Percentiles rank a stretch among this genome's conserved stretches.
These are phyloP conservation scores for Pyropia yezoensis DNA, from an alignment of 23 red algal genomes.

Conservation along the genomic window DNA sequence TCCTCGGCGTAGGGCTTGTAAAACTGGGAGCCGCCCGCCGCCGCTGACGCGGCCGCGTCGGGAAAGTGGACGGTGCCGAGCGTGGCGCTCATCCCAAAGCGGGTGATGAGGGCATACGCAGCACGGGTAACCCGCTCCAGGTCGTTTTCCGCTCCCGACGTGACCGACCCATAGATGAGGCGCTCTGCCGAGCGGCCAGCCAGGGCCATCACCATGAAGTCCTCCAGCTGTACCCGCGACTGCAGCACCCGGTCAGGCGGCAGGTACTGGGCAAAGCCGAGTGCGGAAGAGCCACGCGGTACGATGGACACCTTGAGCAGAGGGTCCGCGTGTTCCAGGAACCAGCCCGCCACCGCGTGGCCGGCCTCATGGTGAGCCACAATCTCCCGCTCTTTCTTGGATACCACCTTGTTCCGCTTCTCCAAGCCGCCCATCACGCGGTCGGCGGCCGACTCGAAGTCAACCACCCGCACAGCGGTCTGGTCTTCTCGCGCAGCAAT, in stretches of 20 bases:
- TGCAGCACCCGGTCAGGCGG: slow-evolving; percentile 81
- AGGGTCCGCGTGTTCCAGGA: slow-evolving; percentile 87
- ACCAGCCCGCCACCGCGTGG: slow-evolving; percentile 96
- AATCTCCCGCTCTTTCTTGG: slow-evolving; percentile 80
- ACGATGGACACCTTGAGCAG: slow-evolving; percentile 98
- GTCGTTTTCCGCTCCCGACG: slow-evolving; percentile 95
- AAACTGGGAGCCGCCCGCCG: slow-evolving; percentile 40
- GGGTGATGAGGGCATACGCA: slow-evolving; percentile 83
- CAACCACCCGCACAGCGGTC: slow-evolving; percentile 60
- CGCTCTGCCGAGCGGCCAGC: slow-evolving; percentile 87
- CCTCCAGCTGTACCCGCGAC: slow-evolving; percentile 67
- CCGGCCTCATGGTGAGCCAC: slow-evolving; percentile 99
- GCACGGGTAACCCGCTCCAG: slow-evolving; percentile 79
- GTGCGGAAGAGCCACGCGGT: slow-evolving; percentile 86
- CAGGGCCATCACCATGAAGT: slow-evolving; percentile 90
- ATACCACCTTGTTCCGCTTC: slow-evolving; percentile 96
- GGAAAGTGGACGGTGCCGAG: slow-evolving; percentile 91
- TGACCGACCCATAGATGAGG: slow-evolving; percentile 76
- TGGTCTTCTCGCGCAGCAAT: slow-evolving; percentile 81
- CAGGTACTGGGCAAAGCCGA: slow-evolving; percentile 99
- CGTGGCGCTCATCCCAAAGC: slow-evolving; percentile 85
- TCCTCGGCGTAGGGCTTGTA: slow-evolving; percentile 92
- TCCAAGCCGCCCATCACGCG: slow-evolving; percentile 95
- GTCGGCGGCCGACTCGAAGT: slow-evolving; percentile 93
- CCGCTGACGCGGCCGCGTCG: slow-evolving; percentile 28